Base-by-base conservation (phyloP, 75 land plant species). In the Ceratopteris richardii region DNA sequence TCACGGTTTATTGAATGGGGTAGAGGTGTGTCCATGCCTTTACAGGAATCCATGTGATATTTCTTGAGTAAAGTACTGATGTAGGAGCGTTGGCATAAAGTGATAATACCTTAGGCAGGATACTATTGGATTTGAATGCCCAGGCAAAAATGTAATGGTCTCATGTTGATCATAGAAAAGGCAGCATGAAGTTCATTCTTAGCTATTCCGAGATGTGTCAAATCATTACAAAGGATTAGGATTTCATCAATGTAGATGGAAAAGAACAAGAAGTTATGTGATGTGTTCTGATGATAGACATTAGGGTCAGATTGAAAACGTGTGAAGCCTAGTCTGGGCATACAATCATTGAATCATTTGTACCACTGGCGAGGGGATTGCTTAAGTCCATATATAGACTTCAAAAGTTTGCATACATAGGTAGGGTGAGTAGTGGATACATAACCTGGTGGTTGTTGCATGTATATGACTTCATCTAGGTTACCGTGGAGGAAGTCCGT, bases 341-440 rank as follows among this genome's bases (percentile, higher is more conserved):
- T 25, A 44, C 39, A 66, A 1, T n/a, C 0, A 23, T 62, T 21
- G 23, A 69, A 22, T 16, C 53, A 13, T 0, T 0, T 27, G 14
- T 54, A 53, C 72, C 60, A 54, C n/a, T 3, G 27, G 14, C 65
- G 14, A 21, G 41, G 59, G 1, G 65, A 53, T 43, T 69, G 37
- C 30, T 70, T 64, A 21, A 60, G 31, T 30, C 58, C 50, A 62
- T 48, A 61, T 0, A 61, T 1, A 17, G 37, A 0, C 17, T 61
- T 61, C 19, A 25, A 17, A 11, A 61, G 16, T 1, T 6, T 17
- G 0, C 50, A 61, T 5, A 46, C 63, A 0, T 61, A 29, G 2
- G 44, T 0, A 28, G 27, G 31, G 13, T 70, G 16, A 1, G 13
- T 36, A 27, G 64, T 31, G 19, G 56, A 5, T 27, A 57, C 9